Evolutionary conservation across 306 rosid species (phyloP), one percentile per base, ranked within the genome.

Genomic region (Acmispon strigosus): DNA sequence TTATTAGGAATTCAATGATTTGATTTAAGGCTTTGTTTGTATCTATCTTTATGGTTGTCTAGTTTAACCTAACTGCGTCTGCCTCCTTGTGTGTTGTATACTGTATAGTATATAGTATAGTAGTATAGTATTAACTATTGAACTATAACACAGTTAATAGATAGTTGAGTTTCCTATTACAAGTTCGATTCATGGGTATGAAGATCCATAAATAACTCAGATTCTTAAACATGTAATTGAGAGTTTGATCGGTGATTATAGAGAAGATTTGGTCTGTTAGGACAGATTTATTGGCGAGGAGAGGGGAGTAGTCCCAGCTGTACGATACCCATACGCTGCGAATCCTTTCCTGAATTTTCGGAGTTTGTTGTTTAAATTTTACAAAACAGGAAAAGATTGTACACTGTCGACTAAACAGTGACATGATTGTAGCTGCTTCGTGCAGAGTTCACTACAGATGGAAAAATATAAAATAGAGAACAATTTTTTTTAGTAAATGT

Each of bases 321-420:
- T n/a, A n/a, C n/a, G n/a, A n/a, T n/a, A n/a, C 17, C 2, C 6
- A 15, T 2, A 41, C 7, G 17, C 8, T 39, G 52, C 4, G 8
- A 8, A 53, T 32, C 48, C n/a, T 61, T 17, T 74, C 62, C 76
- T 48, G 57, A 62, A 15, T 55, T 80, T 56, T 4, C 65, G 80
- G 77, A 45, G 22, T 58, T 55, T 62, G 84, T 75, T 62, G 44
- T 54, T 14, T 61, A 12, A 20, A 52, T 6, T 68, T 49, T 45
- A 14, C 12, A 52, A 16, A 68, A 36, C 20, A 66, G 16, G 29
- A 57, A 59, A 72, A 18, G 59, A 4, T 5, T 9, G 18, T n/a
- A 44, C 1, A 7, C 14, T 72, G 62, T 39, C 24, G 32, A 27
- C 42, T 58, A 49, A 20, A 53, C 73, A 72, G 64, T 39, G 12